Base-by-base conservation (phyloP, 208 protist species). In the Polymyxa betae region DNA sequence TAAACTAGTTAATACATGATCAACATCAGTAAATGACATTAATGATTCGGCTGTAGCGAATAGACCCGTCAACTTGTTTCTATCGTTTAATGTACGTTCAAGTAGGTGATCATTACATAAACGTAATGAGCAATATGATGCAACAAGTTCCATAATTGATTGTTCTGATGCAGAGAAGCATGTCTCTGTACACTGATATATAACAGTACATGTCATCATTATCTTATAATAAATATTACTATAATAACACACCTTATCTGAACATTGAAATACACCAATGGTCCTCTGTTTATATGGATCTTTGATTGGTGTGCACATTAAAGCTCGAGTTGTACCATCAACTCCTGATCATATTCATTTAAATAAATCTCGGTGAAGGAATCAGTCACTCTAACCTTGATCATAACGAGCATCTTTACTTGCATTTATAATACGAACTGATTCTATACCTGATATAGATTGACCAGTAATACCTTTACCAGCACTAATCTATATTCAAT, bases 31-130 rank as follows among this genome's bases (percentile, higher is more conserved):
- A 5, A 82, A 20, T 12, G 72, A 82, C 72, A 82, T 82, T 12
- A 82, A n/a, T n/a, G 72, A 82, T n/a, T 82, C 72, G 72, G 72
- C 72, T 20, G 72, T 82, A 35, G 5, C n/a, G 72, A 82, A 82
- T n/a, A 82, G n/a, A 43, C 72, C 72, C 72, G n/a, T 40, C 72
- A 82, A 43, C n/a, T 82, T 82, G n/a, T 82, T 5, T 5, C 72
- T 5, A 43, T 82, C 72, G 5, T 35, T 82, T n/a, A 82, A n/a
- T 35, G 72, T 43, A 5, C 72, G 5, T n/a, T 82, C 16, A 20
- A 43, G 35, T n/a, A 82, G 72, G 12, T 35, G 5, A 35, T 82
- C 72, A n/a, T 82, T 82, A 5, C 16, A 82, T 43, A 82, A 20
- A 5, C 72, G 72, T n/a, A 82, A 43, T 43, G 72, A 5, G n/a